Base-by-base conservation (phyloP, 768 basidiomycete genomes). In the Mycena albidolilacea region DNA sequence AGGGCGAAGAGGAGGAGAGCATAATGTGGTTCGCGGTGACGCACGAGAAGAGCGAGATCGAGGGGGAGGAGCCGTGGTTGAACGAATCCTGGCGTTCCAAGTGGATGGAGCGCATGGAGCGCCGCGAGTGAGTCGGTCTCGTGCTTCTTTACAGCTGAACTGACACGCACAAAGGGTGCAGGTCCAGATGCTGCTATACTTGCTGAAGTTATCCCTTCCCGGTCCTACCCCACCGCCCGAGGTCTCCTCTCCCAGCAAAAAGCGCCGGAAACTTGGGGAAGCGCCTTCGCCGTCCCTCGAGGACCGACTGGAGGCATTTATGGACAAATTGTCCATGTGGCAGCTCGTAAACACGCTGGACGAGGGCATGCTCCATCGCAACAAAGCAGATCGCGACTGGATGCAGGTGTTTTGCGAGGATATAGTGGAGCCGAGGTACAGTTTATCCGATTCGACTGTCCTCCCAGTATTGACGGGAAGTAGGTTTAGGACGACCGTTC, bases 281-380 rank as follows among this genome's bases (percentile, higher is more conserved):
- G 66, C 75, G n/a, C 75, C 58, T n/a, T 74, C 67, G 38, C 76
- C 76, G 69, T 79, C 74, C 64, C 78, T 67, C 1, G 88, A 89
- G 62, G 91, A 90, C n/a, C 85, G 86, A 35, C 80, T 94, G 1
- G 93, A 95, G 78, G 83, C 85, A 1, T 91, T 92, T 80, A 93
- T 94, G 91, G 94, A 95, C 81, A 93, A 91, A 77, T 80, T 95
- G 8, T 92, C 91, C 5, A 90, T 88, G 82, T 94, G 93, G 93
- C 94, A 95, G 77, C 87, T 95, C 23, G 79, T 92, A 69, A 81
- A 84, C 35, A 79, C 77, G 5, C 77, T 88, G 14, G 79, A 83
- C 30, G 50, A 76, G 67, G 67, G 69, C 46, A 21, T 78, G 62
- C 61, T 63, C 69, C 54, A 62, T 55, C 60, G 77, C 14, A 75